Evolutionary conservation across 139 green algal genomes (phyloP).

Genomic region (Ettlia oleoabundans): DNA sequence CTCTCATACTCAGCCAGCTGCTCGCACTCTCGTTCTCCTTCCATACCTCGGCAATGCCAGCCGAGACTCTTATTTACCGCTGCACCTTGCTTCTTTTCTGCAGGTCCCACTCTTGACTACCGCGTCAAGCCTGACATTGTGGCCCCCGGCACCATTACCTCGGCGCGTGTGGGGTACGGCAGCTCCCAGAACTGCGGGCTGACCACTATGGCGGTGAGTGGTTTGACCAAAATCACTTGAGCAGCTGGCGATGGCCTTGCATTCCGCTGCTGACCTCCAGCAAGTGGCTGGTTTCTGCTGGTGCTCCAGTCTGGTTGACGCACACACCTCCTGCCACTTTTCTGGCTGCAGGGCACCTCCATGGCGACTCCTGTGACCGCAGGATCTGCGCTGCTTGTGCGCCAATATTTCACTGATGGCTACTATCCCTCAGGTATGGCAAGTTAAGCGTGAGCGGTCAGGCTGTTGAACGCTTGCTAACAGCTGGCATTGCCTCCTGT

Average conservation of each 20-base stretch:
- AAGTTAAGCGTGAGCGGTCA: too few relatives aligned
- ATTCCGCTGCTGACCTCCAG: too few relatives aligned
- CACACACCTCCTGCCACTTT: neutral
- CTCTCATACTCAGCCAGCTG: too few relatives aligned
- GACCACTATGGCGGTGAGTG: slow-evolving; percentile 24
- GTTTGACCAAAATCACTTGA: neutral
- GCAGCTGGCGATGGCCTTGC: too few relatives aligned
- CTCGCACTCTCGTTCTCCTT: too few relatives aligned
- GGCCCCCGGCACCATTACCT: slow-evolving; percentile 71
- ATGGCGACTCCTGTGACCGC: slow-evolving; percentile 89
- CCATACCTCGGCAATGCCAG: too few relatives aligned
- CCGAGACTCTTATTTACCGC: too few relatives aligned
- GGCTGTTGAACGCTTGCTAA: too few relatives aligned
- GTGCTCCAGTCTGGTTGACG: neutral
- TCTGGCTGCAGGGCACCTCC: slow-evolving; percentile 74
- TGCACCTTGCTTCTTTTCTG: slow-evolving; percentile 61
- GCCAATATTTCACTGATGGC: slow-evolving; percentile 85
- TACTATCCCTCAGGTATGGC: slow-evolving; percentile 53
- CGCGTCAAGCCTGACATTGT: slow-evolving; percentile 90
- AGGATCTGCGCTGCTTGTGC: slow-evolving; percentile 63
- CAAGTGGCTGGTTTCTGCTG: too few relatives aligned
- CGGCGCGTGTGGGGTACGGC: slow-evolving; percentile 29
- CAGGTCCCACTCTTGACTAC: slow-evolving; percentile 77
- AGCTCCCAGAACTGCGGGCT: neutral
- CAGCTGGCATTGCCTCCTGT: neutral